Evolutionary conservation across 1,139 yeast genomes (phyloP).

Genomic region (Zygoascus meyerae): DNA sequence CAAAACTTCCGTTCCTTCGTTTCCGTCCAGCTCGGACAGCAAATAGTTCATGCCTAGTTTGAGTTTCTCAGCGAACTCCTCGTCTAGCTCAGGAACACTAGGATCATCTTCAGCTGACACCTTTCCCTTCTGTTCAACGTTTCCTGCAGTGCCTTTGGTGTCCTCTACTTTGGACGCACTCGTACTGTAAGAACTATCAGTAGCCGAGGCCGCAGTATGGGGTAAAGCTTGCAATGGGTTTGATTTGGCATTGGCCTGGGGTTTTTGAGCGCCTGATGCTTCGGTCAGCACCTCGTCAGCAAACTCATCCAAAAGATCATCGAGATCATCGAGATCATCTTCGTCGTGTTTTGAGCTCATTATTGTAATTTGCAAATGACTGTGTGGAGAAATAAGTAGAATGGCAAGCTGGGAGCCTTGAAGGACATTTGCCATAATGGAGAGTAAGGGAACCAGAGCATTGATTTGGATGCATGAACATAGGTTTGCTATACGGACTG

Average conservation of each 20-base stretch:
- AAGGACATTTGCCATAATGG: no score
- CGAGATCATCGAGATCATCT: conserved; percentile 39
- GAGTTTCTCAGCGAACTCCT: conserved; percentile 38
- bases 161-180: neutral
- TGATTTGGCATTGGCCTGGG: neutral
- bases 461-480: no score
- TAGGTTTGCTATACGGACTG: no score
- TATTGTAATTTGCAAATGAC: neutral
- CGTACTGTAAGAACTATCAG: neutral
- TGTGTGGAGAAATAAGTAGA: neutral
- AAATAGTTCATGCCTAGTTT: conserved; percentile 39
- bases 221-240: no score
- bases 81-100: conserved; percentile 41
- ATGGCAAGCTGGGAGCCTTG: no score
- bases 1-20: conserved; percentile 50
- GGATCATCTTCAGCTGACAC: conserved; percentile 14
- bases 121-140: conserved; percentile 16
- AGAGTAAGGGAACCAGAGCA: no score
- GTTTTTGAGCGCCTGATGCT: conserved; percentile 45
- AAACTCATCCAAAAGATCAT: conserved; percentile 38
- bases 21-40: conserved; percentile 50
- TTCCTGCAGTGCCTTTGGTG: neutral
- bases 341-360: conserved; percentile 16
- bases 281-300: conserved; percentile 67
- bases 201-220: no score